Evolutionary conservation across 2,329 filamentous ascomycete species (phyloP).

Genomic region (Pseudogymnoascus sp.): DNA sequence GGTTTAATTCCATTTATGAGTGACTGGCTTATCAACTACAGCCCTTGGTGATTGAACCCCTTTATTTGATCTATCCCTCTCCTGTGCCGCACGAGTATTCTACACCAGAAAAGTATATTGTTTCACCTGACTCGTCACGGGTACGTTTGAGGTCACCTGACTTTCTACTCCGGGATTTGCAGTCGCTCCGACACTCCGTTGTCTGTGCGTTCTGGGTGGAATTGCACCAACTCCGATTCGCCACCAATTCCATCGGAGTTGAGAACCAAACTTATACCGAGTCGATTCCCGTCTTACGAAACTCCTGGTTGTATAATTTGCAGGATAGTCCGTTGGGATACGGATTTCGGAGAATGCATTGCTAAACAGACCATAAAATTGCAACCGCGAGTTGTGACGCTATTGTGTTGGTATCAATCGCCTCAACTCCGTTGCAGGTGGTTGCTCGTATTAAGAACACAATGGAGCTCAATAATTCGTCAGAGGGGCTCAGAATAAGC

Average conservation of each 20-base stretch:
- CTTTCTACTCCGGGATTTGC: not conserved
- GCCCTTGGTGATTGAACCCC: too few relatives aligned
- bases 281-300: slow-evolving; percentile 3
- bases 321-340: not conserved
- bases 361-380: not conserved
- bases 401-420: not conserved
- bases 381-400: not conserved
- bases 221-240: not conserved
- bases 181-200: not conserved
- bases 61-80: too few relatives aligned
- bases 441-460: not conserved
- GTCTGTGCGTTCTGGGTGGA: not conserved
- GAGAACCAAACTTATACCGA: not conserved
- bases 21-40: too few relatives aligned
- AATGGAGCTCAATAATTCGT: slow-evolving; percentile 4
- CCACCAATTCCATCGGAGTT: not conserved
- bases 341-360: not conserved
- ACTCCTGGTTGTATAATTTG: not conserved
- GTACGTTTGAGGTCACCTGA: not conserved
- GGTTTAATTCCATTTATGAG: too few relatives aligned
- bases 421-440: not conserved
- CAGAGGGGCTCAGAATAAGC: not conserved
- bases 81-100: too few relatives aligned
- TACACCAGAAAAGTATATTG: too few relatives aligned
- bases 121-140: not conserved